Evolutionary conservation across 768 basidiomycete genomes (phyloP).

Genomic region (Fomitopsis serialis): DNA sequence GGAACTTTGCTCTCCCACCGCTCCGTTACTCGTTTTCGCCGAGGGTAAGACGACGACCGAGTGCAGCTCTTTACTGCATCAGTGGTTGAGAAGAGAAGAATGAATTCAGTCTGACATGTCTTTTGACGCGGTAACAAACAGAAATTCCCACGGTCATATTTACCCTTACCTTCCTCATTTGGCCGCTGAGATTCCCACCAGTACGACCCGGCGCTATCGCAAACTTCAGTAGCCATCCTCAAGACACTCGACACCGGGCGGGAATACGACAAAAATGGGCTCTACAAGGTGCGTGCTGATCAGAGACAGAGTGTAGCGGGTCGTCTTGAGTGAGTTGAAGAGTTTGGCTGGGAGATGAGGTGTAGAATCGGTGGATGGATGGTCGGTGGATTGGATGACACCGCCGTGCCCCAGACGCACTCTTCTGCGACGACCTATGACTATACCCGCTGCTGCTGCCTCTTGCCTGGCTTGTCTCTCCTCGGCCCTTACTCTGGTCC

Average conservation of each 20-base stretch:
- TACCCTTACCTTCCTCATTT: neutral
- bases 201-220: constrained; percentile 1
- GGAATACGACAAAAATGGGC: constrained; percentile 55
- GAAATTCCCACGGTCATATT: constrained; percentile 10
- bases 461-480: neutral
- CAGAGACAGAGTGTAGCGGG: too few relatives aligned
- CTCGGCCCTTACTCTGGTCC: neutral
- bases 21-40: constrained; percentile 54
- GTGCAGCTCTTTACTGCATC: constrained; percentile 47
- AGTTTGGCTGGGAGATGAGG: constrained; percentile 13
- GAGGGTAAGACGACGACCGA: constrained; percentile 31
- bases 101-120: neutral
- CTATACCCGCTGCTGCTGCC: neutral
- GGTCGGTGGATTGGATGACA: constrained; percentile 25
- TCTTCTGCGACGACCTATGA: neutral
- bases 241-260: constrained; percentile 26
- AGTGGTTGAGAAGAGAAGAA: constrained; percentile 25
- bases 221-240: constrained; percentile 16
- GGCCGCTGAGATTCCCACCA: neutral
- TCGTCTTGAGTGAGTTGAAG: neutral
- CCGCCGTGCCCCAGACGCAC: too few relatives aligned
- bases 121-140: neutral
- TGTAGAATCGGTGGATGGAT: constrained; percentile 42
- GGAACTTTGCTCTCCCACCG: constrained; percentile 42
- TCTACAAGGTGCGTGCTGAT: constrained; percentile 65